phyloP scores from a whole-genome alignment of 257 asterid species.

The Jacaranda mimosifolia region DNA sequence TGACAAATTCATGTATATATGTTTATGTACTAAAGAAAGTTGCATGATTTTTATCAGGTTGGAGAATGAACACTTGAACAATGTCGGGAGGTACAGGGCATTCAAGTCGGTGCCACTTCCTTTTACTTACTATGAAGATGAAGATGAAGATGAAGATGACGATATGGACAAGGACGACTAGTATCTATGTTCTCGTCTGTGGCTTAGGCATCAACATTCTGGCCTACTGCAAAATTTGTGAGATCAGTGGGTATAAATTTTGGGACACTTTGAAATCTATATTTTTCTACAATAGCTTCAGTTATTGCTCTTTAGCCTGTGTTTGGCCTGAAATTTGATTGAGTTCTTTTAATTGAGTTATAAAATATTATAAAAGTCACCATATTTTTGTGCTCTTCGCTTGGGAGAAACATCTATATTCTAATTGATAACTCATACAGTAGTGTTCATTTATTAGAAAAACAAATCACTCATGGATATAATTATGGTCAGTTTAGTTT shows the following conservation, averaged over 20 bases:
- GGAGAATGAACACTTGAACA: slow-evolving; percentile 90
- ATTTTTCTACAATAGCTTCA: background rate
- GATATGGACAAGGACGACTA: slow-evolving; percentile 48
- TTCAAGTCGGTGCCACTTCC: slow-evolving; percentile 89
- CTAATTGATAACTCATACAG: too few relatives aligned
- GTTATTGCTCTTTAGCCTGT: background rate
- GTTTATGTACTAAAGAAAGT: background rate
- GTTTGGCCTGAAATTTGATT: background rate
- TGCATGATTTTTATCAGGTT: slow-evolving; percentile 52
- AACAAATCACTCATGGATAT: too few relatives aligned
- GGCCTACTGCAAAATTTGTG: background rate
- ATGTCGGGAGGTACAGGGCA: slow-evolving; percentile 83
- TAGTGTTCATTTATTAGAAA: too few relatives aligned
- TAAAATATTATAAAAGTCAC: too few relatives aligned
- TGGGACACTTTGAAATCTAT: background rate
- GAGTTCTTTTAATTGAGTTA: background rate
- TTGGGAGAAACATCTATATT: too few relatives aligned
- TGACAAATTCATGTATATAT: background rate
- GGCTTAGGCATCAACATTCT: background rate
- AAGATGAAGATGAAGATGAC: slow-evolving; percentile 35
- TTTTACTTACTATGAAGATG: slow-evolving; percentile 61
- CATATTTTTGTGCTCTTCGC: background rate
- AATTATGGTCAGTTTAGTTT: too few relatives aligned
- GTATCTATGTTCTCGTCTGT: background rate
- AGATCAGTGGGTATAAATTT: slow-evolving; percentile 12